Percentiles rank a stretch among this genome's conserved stretches.
These are phyloP conservation scores for Candida stauntonica DNA, from an alignment of 805 yeast genomes.

Conservation along the genomic window DNA sequence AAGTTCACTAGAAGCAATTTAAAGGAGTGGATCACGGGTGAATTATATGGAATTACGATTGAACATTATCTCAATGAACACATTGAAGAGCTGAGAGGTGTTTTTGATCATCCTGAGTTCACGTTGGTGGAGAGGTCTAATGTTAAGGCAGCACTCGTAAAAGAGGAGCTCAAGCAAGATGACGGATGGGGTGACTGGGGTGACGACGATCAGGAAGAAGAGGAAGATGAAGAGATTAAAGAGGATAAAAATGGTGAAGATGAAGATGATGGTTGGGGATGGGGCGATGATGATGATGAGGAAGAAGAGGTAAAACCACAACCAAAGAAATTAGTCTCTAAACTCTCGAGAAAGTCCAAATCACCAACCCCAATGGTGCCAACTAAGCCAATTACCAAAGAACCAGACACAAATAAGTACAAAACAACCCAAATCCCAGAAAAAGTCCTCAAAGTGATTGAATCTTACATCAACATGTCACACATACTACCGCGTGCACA, in stretches of 20 bases:
- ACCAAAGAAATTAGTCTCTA: conserved; percentile 20
- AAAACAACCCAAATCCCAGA: conserved; percentile 16
- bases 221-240: background rate
- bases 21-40: conserved; percentile 22
- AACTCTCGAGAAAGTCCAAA: conserved; percentile 12
- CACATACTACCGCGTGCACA: conserved; percentile 9
- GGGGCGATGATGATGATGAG: conserved; percentile 21
- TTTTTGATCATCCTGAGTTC: conserved; percentile 10
- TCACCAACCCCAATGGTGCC: conserved; percentile 13
- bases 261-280: conserved; percentile 22
- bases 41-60: conserved; percentile 18
- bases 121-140: conserved; percentile 2
- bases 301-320: conserved; percentile 4
- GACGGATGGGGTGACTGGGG: conserved; percentile 27
- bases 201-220: conserved; percentile 23
- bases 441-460: conserved; percentile 8
- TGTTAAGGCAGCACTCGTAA: no score
- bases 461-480: conserved; percentile 16
- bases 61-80: conserved; percentile 21
- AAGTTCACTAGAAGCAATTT: conserved; percentile 21
- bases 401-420: no score
- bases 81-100: conserved; percentile 16
- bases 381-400: conserved; percentile 2
- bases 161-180: conserved; percentile 5
- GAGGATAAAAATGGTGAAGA: conserved; percentile 1